Conservation (phyloP, 129 eudicot genomes). For the Logfia minima region DNA sequence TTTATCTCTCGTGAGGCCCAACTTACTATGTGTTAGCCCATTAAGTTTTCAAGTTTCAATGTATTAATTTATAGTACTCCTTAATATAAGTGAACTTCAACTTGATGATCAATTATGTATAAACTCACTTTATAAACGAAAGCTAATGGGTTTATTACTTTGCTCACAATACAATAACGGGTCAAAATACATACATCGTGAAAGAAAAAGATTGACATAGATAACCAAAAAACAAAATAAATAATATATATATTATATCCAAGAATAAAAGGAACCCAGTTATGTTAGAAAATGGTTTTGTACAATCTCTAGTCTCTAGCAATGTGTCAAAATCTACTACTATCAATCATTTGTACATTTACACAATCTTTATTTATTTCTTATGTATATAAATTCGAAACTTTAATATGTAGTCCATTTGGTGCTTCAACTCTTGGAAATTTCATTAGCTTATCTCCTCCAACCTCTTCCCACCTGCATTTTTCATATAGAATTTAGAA, state of each 20-base stretch:
- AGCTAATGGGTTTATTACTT: no score
- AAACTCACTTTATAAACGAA: no score
- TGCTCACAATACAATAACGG: no score
- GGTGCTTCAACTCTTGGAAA: slow-evolving; percentile 99
- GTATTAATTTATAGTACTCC: no score
- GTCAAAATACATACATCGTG: no score
- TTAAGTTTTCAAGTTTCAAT: no score
- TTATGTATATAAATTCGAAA: slow-evolving; percentile 39
- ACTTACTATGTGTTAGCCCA: no score
- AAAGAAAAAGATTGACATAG: no score
- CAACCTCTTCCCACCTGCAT: slow-evolving; percentile 92
- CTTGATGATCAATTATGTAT: no score
- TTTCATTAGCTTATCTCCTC: slow-evolving; percentile 79
- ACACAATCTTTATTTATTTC: slow-evolving; percentile 11
- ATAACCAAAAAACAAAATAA: no score
- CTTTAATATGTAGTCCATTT: slow-evolving; percentile 78
- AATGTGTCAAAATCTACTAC: slow-evolving; percentile 40
- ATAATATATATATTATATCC: not conserved
- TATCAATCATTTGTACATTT: slow-evolving; percentile 47
- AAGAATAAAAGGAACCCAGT: slow-evolving; percentile 16
- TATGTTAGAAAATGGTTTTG: slow-evolving; percentile 43
- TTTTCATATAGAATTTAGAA: not conserved
- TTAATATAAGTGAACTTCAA: no score
- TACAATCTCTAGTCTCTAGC: slow-evolving; percentile 31
- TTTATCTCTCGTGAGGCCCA: no score